These are phyloP conservation scores for Blakeslea trispora DNA, from an alignment of 371 early-diverging fungal species.

Conservation along the genomic window DNA sequence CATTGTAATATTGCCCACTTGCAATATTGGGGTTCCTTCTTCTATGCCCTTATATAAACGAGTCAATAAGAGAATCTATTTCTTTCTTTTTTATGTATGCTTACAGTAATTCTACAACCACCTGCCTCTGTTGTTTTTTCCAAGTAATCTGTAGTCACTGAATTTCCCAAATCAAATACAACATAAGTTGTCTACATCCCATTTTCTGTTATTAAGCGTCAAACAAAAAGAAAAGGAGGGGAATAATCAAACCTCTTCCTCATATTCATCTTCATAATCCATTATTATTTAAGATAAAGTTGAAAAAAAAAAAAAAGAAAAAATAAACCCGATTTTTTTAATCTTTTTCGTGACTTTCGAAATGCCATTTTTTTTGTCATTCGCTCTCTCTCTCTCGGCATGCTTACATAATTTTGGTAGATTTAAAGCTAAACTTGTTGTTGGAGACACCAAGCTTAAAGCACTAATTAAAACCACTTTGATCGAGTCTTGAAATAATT, in stretches of 20 bases:
- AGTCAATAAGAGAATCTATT: too few species aligned
- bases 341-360: too few species aligned
- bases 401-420: too few species aligned
- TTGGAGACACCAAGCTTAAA: too few species aligned
- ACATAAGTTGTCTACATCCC: conserved; percentile 23
- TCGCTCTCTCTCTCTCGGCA: too few species aligned
- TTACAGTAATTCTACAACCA: conserved; percentile 22
- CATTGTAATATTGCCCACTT: conserved; percentile 17
- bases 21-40: conserved; percentile 22
- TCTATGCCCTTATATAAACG: conserved; percentile 32
- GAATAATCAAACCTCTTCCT: conserved; percentile 18
- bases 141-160: conserved; percentile 8
- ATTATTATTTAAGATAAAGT: conserved; percentile 1
- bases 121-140: conserved; percentile 13
- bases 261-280: conserved; percentile 23
- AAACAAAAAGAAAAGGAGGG: too few species aligned
- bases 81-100: not conserved
- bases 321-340: too few species aligned
- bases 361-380: too few species aligned
- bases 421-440: too few species aligned
- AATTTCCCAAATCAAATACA: conserved; percentile 18
- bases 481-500: too few species aligned
- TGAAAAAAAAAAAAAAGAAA: conserved; percentile 2
- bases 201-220: too few species aligned
- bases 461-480: too few species aligned